Base-by-base conservation (phyloP, 768 basidiomycete species). In the Hericium alpestre region DNA sequence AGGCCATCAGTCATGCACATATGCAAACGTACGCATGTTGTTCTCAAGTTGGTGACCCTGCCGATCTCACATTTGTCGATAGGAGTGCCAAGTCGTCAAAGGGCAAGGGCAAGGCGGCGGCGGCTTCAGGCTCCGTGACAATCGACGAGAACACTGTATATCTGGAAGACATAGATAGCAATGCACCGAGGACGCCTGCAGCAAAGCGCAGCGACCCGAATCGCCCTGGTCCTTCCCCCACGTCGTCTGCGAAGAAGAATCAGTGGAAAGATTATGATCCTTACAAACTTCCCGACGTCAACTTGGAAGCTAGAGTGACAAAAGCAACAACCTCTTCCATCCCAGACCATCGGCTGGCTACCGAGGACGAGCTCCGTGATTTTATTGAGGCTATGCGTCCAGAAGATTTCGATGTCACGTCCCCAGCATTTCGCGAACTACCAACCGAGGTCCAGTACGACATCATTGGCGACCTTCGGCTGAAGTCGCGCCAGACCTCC, bases 381-480 rank as follows among this genome's bases (percentile, higher is more conserved):
- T 98, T 98, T 71, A 96, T 98, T 61, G 93, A 97, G 58, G 90
- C 94, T 48, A 94, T 97, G 86, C 83, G 86, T 1, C 93, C 94
- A 0, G 93, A 93, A 64, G 93, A 98, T 65, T 90, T 98, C 64
- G 95, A 98, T 66, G 81, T 96, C 56, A 79, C 84, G 16, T 93
- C 93, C 1, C 80, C 90, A 4, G 90, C 86, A 18, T 99, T 99
- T 68, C 81, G 86, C 22, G 89, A 91, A 60, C 80, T 98, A 2
- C 94, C 96, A 2, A 95, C 92, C 0, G 94, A 98, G 69, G 83
- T 96, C 20, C 93, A 99, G 64, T 99, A 98, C 71, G 96, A 99
- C 73, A 95, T 99, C 62, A 85, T 98, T 38, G 94, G 95, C 54
- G 96, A 99, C 73, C 75, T 98, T 51, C 83, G 96, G 3, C 76